phyloP scores from a whole-genome alignment of 2,329 filamentous ascomycete species.

The Meredithiella fracta region DNA sequence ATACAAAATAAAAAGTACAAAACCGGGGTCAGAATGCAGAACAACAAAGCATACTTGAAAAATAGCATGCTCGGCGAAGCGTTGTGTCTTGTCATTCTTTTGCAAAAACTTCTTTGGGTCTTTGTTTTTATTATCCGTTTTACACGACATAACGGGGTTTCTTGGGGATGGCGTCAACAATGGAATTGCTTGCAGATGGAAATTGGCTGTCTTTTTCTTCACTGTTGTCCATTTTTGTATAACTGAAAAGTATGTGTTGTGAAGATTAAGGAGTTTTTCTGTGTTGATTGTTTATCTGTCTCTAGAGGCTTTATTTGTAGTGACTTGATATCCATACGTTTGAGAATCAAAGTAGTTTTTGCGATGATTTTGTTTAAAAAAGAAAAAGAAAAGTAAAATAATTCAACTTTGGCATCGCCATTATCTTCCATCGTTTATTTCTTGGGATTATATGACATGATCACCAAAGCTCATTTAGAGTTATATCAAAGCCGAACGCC shows the following conservation, averaged over 20 bases:
- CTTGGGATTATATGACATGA: not conserved
- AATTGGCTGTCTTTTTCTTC: constrained; percentile 1
- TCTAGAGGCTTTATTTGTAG: no score
- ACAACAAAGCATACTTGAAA: constrained; percentile 8
- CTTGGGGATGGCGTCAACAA: constrained; percentile 13
- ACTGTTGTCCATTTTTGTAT: not conserved
- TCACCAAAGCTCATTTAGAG: no score
- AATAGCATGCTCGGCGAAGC: constrained; percentile 10
- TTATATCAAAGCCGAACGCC: not conserved
- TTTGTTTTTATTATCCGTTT: constrained; percentile 4
- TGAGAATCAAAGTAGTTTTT: not conserved
- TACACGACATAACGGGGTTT: no score
- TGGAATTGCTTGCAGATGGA: constrained; percentile 9
- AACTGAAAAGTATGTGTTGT: not conserved
- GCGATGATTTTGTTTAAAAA: not conserved
- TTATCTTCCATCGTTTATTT: not conserved
- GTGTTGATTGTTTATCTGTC: no score
- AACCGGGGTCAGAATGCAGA: constrained; percentile 11
- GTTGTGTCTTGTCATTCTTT: constrained; percentile 13
- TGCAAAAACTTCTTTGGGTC: constrained; percentile 7
- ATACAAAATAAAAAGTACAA: constrained; percentile 13
- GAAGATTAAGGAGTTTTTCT: no score
- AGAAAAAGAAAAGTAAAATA: not conserved
- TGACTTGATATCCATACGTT: no score
- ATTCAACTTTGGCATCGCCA: not conserved